A percentile compares a stretch with the other conserved stretches of the same genome.
phyloP scores from a whole-genome alignment of 768 basidiomycete genomes.

The Leccinum arenicola region DNA sequence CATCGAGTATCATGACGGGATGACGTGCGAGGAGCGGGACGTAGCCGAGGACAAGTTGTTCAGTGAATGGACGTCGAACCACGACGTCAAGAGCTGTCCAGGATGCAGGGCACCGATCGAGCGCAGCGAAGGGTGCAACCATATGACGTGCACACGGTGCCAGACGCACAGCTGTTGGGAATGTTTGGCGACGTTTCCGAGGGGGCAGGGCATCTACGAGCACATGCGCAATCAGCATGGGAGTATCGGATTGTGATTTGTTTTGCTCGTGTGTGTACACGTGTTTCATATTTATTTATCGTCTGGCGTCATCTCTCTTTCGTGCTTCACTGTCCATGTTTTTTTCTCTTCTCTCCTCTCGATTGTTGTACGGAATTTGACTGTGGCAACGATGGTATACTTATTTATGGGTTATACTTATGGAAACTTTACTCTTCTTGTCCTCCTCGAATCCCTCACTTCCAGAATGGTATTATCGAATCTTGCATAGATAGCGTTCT shows the following conservation, averaged over 20 bases:
- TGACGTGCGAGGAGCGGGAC: conserved; percentile 60
- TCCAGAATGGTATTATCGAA: background rate
- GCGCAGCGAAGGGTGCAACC: conserved; percentile 74
- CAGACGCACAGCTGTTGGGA: conserved; percentile 81
- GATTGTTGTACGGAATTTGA: conserved; percentile 16
- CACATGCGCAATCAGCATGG: conserved; percentile 75
- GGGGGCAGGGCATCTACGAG: conserved; percentile 68
- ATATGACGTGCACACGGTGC: conserved; percentile 76
- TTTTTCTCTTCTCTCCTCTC: background rate
- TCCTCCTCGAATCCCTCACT: background rate
- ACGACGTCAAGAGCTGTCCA: conserved; percentile 75
- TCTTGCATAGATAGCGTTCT: conserved; percentile 11
- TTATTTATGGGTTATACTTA: conserved; percentile 26
- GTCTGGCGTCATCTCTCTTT: background rate
- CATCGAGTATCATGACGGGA: conserved; percentile 59
- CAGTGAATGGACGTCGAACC: conserved; percentile 56
- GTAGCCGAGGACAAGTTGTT: conserved; percentile 53
- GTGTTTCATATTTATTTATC: background rate
- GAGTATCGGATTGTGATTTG: conserved; percentile 45
- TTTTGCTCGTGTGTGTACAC: background rate
- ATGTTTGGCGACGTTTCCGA: conserved; percentile 67
- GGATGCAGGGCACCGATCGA: conserved; percentile 70
- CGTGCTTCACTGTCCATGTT: conserved; percentile 6
- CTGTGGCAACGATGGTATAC: conserved; percentile 2
- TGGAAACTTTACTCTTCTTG: conserved; percentile 5